These are phyloP conservation scores for Hypomontagnella submonticulosa DNA, from an alignment of 495 filamentous ascomycete genomes.

Conservation along the genomic window DNA sequence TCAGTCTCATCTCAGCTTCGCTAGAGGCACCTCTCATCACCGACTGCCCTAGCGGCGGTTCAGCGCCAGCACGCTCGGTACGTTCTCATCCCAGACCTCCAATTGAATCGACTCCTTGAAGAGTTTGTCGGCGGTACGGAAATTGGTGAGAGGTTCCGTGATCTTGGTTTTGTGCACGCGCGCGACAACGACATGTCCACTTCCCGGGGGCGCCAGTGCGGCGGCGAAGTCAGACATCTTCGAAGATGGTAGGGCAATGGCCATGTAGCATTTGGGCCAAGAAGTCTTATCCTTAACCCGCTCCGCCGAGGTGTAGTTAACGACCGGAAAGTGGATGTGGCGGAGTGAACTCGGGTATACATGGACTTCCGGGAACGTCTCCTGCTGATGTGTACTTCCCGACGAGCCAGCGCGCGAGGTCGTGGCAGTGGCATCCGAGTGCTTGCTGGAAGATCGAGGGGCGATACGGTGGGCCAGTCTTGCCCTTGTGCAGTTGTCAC, in stretches of 20 bases:
- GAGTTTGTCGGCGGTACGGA: conserved; percentile 21
- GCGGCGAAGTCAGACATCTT: conserved; percentile 30
- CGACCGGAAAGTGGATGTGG: conserved; percentile 44
- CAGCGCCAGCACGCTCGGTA: not conserved
- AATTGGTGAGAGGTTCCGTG: conserved; percentile 20
- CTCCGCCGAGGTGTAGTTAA: conserved; percentile 33
- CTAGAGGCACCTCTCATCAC: not conserved
- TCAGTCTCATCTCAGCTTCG: not conserved
- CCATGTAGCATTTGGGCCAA: conserved; percentile 36
- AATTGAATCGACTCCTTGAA: conserved; percentile 35
- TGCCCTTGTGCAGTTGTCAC: too few relatives aligned
- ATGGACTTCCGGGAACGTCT: conserved; percentile 30
- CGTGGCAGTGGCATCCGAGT: too few relatives aligned
- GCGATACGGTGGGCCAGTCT: too few relatives aligned
- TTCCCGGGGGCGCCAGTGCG: conserved; percentile 17
- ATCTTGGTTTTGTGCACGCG: conserved; percentile 21
- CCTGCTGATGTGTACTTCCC: too few relatives aligned
- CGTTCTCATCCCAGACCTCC: conserved; percentile 37
- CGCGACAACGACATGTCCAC: conserved; percentile 23
- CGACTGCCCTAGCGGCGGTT: not conserved
- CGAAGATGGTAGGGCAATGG: conserved; percentile 32
- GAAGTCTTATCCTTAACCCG: not conserved
- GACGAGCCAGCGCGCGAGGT: too few relatives aligned
- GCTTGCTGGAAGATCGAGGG: too few relatives aligned
- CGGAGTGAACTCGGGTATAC: conserved; percentile 28